These are phyloP conservation scores for Paramecium bursaria DNA, from an alignment of 73 alveolate genomes.

Conservation along the genomic window DNA sequence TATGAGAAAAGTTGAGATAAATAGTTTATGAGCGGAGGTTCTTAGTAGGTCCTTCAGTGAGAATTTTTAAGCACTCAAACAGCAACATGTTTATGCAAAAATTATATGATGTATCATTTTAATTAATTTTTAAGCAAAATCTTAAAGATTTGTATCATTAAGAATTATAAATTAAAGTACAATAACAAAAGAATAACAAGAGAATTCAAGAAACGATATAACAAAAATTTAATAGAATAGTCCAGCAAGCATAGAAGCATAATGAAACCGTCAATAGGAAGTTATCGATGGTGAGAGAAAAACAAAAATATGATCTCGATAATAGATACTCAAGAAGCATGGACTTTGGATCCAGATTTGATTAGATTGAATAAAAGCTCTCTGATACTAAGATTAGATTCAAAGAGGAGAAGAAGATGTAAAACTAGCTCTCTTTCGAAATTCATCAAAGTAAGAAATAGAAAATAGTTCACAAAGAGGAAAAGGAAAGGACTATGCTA, in stretches of 20 bases:
- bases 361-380: neutral
- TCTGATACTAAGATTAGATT: slow-evolving; percentile 5
- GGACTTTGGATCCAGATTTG: slow-evolving; percentile 36
- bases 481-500: neutral
- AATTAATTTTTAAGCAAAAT: slow-evolving; percentile 21
- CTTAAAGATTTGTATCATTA: slow-evolving; percentile 25
- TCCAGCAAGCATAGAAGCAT: neutral
- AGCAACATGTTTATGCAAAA: neutral
- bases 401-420: neutral
- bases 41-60: slow-evolving; percentile 4
- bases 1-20: neutral
- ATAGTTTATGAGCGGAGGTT: neutral
- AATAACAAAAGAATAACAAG: neutral
- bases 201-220: neutral
- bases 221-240: neutral
- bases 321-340: slow-evolving; percentile 23
- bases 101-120: too few relatives aligned
- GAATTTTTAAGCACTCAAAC: neutral
- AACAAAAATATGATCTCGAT: slow-evolving; percentile 3
- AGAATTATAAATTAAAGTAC: slow-evolving; percentile 7
- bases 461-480: slow-evolving; percentile 8
- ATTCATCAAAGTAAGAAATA: slow-evolving; percentile 6
- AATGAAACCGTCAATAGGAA: neutral
- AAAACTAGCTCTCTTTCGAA: neutral
- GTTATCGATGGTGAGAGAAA: neutral